A percentile compares a stretch with the other conserved stretches of the same genome.
phyloP scores from a whole-genome alignment of 108 stramenopile species.

The Fragilaria crotonensis region DNA sequence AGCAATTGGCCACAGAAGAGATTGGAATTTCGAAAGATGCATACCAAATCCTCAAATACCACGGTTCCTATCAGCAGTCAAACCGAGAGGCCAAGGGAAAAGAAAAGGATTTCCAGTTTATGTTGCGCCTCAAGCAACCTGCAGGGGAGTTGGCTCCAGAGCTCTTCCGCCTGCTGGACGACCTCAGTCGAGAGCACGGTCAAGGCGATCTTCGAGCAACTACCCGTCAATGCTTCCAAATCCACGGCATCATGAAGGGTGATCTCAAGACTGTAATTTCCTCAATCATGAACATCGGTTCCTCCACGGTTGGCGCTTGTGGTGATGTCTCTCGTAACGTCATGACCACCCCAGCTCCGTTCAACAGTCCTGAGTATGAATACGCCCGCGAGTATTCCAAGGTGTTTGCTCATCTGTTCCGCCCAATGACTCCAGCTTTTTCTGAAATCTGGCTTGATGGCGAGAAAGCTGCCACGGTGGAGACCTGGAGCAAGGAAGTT shows the following conservation, averaged over 20 bases:
- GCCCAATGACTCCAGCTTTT: constrained; percentile 91
- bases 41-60: constrained; percentile 94
- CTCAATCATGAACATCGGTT: constrained; percentile 94
- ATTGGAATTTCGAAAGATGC: constrained; percentile 83
- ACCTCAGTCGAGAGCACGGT: constrained; percentile 80
- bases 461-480: constrained; percentile 89
- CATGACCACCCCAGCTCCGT: constrained; percentile 92
- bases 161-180: constrained; percentile 87
- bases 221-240: constrained; percentile 97
- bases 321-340: constrained; percentile 97
- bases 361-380: constrained; percentile 61
- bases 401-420: constrained; percentile 92
- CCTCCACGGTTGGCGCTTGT: constrained; percentile 95
- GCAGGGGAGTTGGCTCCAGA: constrained; percentile 92
- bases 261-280: constrained; percentile 92
- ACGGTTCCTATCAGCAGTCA: constrained; percentile 97
- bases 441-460: constrained; percentile 95
- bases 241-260: constrained; percentile 96
- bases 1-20: constrained; percentile 69
- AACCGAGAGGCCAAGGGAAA: constrained; percentile 83
- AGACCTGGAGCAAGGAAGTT: constrained; percentile 85
- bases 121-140: constrained; percentile 97
- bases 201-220: constrained; percentile 94
- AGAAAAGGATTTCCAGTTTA: constrained; percentile 93
- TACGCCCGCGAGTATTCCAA: constrained; percentile 77